Percentiles rank a stretch among this genome's conserved stretches.
Evolutionary conservation across 495 filamentous ascomycete genomes (phyloP).

Genomic region (Penicillium argentinense): DNA sequence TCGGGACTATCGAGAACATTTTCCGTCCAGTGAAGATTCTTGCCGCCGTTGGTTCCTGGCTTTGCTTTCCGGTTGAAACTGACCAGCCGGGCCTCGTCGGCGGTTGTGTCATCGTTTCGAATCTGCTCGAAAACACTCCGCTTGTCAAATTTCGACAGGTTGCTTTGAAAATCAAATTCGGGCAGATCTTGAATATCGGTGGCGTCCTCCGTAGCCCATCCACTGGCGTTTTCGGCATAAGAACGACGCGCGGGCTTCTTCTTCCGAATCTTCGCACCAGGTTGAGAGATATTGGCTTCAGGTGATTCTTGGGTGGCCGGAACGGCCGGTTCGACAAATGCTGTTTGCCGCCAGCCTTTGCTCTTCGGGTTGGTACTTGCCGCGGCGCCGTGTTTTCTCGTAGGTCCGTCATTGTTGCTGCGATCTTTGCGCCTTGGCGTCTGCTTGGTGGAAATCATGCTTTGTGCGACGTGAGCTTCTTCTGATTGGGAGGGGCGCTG

Average conservation of each 20-base stretch:
- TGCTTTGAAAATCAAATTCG: conserved; percentile 89
- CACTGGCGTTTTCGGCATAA: conserved; percentile 66
- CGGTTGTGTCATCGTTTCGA: conserved; percentile 79
- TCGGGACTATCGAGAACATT: conserved; percentile 76
- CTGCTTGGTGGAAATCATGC: conserved; percentile 16
- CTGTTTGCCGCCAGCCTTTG: conserved; percentile 83
- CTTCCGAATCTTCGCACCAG: conserved; percentile 48
- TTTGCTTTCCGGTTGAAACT: conserved; percentile 80
- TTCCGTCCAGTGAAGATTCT: conserved; percentile 88
- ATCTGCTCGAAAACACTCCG: conserved; percentile 83
- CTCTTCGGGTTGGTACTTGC: conserved; percentile 46
- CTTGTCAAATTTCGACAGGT: conserved; percentile 93
- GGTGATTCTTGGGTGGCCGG: conserved; percentile 23
- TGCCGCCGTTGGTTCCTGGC: conserved; percentile 76
- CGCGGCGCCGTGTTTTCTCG: conserved; percentile 35
- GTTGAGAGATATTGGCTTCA: conserved; percentile 13
- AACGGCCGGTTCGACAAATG: conserved; percentile 60
- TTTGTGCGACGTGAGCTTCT: conserved; percentile 19
- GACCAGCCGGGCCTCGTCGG: conserved; percentile 85
- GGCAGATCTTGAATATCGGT: conserved; percentile 95
- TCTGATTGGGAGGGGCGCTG: conserved; percentile 16
- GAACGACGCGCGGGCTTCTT: conserved; percentile 53
- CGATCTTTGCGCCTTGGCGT: conserved; percentile 33
- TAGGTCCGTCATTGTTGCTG: conserved; percentile 23
- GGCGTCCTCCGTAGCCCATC: conserved; percentile 95